Conservation (phyloP, 805 yeast species). For the Suhomyces prunicola region DNA sequence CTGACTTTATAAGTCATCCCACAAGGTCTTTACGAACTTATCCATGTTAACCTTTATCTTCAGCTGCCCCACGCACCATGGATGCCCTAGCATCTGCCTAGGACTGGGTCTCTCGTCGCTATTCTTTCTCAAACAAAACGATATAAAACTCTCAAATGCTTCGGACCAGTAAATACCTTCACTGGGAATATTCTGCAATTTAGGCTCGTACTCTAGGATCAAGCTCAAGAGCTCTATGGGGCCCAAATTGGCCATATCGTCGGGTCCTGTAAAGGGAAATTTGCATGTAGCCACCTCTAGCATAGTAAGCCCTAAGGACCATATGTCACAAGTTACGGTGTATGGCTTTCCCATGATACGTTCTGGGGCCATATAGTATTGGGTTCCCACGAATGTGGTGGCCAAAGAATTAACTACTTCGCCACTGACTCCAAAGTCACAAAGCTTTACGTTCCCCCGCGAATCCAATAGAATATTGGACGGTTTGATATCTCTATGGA, state of each 20-base stretch:
- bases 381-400: conserved; percentile 95
- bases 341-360: conserved; percentile 94
- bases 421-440: conserved; percentile 98
- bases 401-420: conserved; percentile 94
- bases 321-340: conserved; percentile 91
- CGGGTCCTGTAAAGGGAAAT: conserved; percentile 60
- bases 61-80: conserved; percentile 84
- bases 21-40: conserved; percentile 71
- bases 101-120: conserved; percentile 85
- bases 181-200: conserved; percentile 70
- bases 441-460: conserved; percentile 80
- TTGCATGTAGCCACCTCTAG: conserved; percentile 91
- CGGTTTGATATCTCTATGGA: conserved; percentile 95
- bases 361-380: conserved; percentile 98
- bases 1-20: conserved; percentile 38
- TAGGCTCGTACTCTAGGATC: conserved; percentile 81
- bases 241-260: conserved; percentile 35
- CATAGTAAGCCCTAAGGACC: conserved; percentile 92
- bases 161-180: conserved; percentile 78
- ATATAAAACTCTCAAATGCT: conserved; percentile 77
- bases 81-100: conserved; percentile 87
- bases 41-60: conserved; percentile 78
- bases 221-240: conserved; percentile 85
- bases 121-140: conserved; percentile 77
- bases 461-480: conserved; percentile 80